Evolutionary conservation across 2,329 filamentous ascomycete genomes (phyloP), one percentile per base, ranked within the genome.

Genomic region (Aspergillus fijiensis): DNA sequence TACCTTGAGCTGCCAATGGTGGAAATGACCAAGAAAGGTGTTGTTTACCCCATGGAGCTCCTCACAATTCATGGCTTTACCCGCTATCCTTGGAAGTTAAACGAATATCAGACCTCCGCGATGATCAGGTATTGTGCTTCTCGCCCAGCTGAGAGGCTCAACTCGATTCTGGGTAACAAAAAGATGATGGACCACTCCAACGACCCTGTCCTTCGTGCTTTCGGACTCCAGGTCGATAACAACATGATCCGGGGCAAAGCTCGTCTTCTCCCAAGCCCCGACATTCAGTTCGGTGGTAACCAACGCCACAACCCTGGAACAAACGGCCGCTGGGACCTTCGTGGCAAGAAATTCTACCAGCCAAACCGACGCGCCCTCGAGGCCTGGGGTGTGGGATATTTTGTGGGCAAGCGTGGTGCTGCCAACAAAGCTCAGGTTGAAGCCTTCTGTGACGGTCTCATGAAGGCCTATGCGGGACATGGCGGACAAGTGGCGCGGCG

Each of bases 71-170:
- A 81, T 48, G 71, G 76, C 4, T 83, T 86, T 39, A 84, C 87
- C 72, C 81, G 83, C 2, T 87, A 85, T 67, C 78, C 77, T 3
- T 82, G 76, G 71, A 88, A 88, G 74, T 72, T 87, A 51, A 82
- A 81, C 54, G 84, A 87, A 57, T 69, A 70, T 0, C 82, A 96
- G 77, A 97, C 94, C 0, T 80, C 88, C 0, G 78, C 84, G 5
- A 99, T 99, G 95, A 97, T 99, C 79, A 94, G 90, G 74, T 92
- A 94, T 69, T 93, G 94, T 0, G 94, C 96, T 4, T 91, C 89
- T 5, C 84, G 88, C 1, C 95, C 95, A 0, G 72, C 74, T 0
- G 73, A 87, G 31, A 90, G 95, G n/a, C 84, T 86, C 65, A 67
- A 73, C 0, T 85, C 89, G 21, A 92, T 98, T 66, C 78, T 87